These are phyloP conservation scores for Ophiostoma tasmaniense DNA, from an alignment of 2,329 filamentous ascomycete species.

Conservation along the genomic window DNA sequence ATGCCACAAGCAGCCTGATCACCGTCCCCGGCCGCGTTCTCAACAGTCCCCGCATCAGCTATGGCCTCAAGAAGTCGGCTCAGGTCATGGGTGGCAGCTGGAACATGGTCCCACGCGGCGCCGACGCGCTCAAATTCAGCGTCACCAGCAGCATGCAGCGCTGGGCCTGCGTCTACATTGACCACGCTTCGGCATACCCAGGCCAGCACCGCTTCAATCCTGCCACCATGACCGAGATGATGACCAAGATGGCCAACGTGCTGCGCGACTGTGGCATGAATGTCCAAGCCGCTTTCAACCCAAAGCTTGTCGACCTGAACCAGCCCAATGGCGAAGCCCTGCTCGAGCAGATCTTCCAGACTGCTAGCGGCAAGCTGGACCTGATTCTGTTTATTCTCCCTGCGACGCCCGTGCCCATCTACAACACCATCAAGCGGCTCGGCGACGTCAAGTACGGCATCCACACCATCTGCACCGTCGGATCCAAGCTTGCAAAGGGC, in stretches of 20 bases:
- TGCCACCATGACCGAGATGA: neutral
- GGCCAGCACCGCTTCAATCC: neutral
- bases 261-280: conserved; percentile 18
- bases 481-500: conserved; percentile 37
- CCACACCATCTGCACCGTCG: conserved; percentile 49
- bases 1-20: conserved; percentile 39
- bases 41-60: conserved; percentile 34
- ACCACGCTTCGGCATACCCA: conserved; percentile 16
- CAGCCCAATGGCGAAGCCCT: conserved; percentile 9
- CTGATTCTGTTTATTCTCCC: conserved; percentile 45
- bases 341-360: conserved; percentile 9
- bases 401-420: conserved; percentile 35
- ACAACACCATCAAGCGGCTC: conserved; percentile 49
- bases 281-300: neutral
- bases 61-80: conserved; percentile 30
- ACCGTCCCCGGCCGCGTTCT: conserved; percentile 57
- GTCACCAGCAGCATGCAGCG: conserved; percentile 30
- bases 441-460: conserved; percentile 51
- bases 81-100: conserved; percentile 38
- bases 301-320: neutral
- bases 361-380: conserved; percentile 1
- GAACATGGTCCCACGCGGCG: conserved; percentile 42
- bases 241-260: conserved; percentile 6
- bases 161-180: conserved; percentile 33
- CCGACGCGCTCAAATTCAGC: conserved; percentile 36